Base-by-base conservation (phyloP, 495 filamentous ascomycete species). In the Daldinia concentrica region DNA sequence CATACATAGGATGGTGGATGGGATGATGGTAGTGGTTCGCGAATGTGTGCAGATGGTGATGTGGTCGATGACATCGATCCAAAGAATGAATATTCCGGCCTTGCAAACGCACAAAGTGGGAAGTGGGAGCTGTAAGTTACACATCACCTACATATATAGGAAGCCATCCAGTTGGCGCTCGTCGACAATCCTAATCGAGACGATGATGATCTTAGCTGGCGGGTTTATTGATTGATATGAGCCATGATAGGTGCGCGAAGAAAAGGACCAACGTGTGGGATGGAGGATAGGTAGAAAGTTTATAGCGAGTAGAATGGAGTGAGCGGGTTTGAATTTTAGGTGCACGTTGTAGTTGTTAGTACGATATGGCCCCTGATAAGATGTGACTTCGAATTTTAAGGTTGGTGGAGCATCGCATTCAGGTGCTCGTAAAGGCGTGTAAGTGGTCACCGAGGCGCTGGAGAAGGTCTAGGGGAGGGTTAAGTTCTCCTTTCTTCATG, bases 301-400 rank as follows among this genome's bases (percentile, higher is more conserved):
- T 72, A 72, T 67, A 19, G 52, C 19, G 39, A 39, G 51, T 34
- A 59, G 45, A 19, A 67, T 64, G 50, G 43, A 59, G 45, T 34
- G 26, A 29, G 50, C 55, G 58, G 58, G 41, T 54, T 54, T 48
- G 58, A 43, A 68, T 58, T 60, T 68, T 68, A 72, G 64, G 69
- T 67, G 55, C 63, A 59, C 58, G 48, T 58, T 30, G 59, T 50
- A 29, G 41, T 48, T 54, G 41, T 36, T 54, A 64, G 34, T 69
- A 59, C 45, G 67, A 60, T 69, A 50, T 36, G 14, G 26, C 45
- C 30, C 45, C 56, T 64, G 58, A 62, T 62, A 30, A 26, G 58
- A 65, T 63, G 58, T 30, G 34, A 59, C 43, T 22, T 67, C 39
- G 30, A 68, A 56, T 56, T 68, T 68, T 72, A 72, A 72, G 59